phyloP scores from a whole-genome alignment of 2,329 filamentous ascomycete genomes.

The Nigrospora sphaerica region DNA sequence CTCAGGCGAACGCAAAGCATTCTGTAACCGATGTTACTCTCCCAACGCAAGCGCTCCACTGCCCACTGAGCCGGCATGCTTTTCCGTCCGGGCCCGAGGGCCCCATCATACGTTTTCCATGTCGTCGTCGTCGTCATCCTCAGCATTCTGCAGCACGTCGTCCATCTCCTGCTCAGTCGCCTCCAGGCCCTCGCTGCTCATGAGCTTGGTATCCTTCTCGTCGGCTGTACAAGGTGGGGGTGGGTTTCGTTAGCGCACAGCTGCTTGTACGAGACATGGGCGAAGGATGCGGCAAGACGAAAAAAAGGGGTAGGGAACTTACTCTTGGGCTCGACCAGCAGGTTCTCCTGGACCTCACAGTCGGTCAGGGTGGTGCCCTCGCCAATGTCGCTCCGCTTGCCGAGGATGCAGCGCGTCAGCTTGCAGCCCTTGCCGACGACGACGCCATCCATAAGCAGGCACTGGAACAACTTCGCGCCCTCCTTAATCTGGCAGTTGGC shows the following conservation, averaged over 20 bases:
- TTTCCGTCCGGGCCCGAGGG: background rate
- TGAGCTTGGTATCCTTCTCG: conserved; percentile 60
- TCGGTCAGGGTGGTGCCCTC: conserved; percentile 74
- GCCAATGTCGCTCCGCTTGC: conserved; percentile 75
- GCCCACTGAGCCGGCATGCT: no score
- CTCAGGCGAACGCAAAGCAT: background rate
- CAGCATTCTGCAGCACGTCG: conserved; percentile 32
- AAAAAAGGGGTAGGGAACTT: conserved; percentile 25
- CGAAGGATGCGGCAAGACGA: conserved; percentile 1
- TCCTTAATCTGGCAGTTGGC: conserved; percentile 79
- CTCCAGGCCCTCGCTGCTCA: conserved; percentile 60
- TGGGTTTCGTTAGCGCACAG: background rate
- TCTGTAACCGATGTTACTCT: background rate
- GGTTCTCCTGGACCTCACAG: conserved; percentile 87
- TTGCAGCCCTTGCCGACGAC: conserved; percentile 78
- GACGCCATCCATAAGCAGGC: conserved; percentile 87
- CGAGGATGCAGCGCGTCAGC: conserved; percentile 81
- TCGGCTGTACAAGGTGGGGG: conserved; percentile 37
- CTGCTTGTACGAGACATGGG: conserved; percentile 1
- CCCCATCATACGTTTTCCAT: background rate
- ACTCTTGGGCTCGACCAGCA: conserved; percentile 75
- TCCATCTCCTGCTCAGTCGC: conserved; percentile 57
- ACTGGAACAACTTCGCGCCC: conserved; percentile 81
- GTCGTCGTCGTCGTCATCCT: conserved; percentile 17
- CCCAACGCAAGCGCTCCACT: no score